These are phyloP conservation scores for Nakazawaea holstii DNA, from an alignment of 805 yeast species.

Conservation along the genomic window DNA sequence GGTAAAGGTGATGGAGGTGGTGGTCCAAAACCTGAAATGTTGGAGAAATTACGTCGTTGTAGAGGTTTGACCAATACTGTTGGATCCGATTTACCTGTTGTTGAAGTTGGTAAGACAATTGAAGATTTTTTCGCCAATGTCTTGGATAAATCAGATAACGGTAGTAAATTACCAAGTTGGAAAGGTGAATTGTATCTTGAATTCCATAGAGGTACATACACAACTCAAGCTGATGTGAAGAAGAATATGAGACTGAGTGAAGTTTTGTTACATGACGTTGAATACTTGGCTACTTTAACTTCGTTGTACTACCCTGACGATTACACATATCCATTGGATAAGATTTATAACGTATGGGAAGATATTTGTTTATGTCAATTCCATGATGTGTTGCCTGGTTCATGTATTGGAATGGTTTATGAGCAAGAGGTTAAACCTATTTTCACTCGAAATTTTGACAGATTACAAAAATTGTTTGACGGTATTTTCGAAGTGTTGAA, in stretches of 20 bases:
- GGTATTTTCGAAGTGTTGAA: constrained; percentile 42
- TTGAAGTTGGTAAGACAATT: constrained; percentile 73
- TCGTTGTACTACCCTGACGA: constrained; percentile 43
- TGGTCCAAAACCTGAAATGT: constrained; percentile 91
- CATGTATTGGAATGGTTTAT: constrained; percentile 91
- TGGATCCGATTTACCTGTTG: constrained; percentile 70
- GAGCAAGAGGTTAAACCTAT: constrained; percentile 82
- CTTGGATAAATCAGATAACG: constrained; percentile 56
- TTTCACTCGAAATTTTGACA: constrained; percentile 50
- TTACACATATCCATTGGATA: constrained; percentile 68
- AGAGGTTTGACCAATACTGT: constrained; percentile 81
- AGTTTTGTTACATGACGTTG: constrained; percentile 76
- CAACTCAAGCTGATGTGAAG: constrained; percentile 87
- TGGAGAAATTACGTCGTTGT: constrained; percentile 87
- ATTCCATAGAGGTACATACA: constrained; percentile 95
- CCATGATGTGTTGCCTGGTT: constrained; percentile 97
- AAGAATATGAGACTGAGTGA: constrained; percentile 75
- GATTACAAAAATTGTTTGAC: constrained; percentile 46
- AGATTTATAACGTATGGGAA: constrained; percentile 78
- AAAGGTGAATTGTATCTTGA: constrained; percentile 91
- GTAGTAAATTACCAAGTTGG: constrained; percentile 76
- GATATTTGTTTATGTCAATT: constrained; percentile 86
- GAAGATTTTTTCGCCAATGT: constrained; percentile 73
- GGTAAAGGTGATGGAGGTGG: constrained; percentile 99
- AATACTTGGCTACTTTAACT: constrained; percentile 72